A percentile compares a stretch with the other conserved stretches of the same genome.
phyloP scores from a whole-genome alignment of 768 basidiomycete genomes.

The Amylocystis lapponica region DNA sequence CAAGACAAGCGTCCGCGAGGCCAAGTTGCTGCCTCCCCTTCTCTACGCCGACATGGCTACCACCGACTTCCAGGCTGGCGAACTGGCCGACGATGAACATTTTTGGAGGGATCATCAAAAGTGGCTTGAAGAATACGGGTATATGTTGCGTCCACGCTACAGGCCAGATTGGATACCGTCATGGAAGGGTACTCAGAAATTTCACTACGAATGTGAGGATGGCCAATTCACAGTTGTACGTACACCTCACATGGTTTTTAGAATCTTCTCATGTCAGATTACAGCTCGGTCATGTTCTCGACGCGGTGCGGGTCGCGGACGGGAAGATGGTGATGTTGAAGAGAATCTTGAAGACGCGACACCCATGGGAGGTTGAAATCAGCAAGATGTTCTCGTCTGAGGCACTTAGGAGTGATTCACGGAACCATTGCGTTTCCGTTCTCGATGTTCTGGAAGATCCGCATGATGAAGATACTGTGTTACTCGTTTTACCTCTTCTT shows the following conservation, averaged over 20 bases:
- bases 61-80: too few species aligned
- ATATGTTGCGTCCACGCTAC: slow-evolving; percentile 15
- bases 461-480: neutral
- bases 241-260: too few species aligned
- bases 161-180: slow-evolving; percentile 6
- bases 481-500: slow-evolving; percentile 31
- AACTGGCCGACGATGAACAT: too few species aligned
- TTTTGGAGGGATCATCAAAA: slow-evolving; percentile 8
- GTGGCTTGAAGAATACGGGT: slow-evolving; percentile 12
- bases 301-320: slow-evolving; percentile 16
- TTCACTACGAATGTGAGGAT: neutral
- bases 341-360: slow-evolving; percentile 2
- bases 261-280: too few species aligned
- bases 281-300: slow-evolving; percentile 7
- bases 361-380: slow-evolving; percentile 23
- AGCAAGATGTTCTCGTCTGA: slow-evolving; percentile 17
- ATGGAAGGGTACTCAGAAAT: slow-evolving; percentile 5
- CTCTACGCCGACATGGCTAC: too few species aligned
- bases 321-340: slow-evolving; percentile 15
- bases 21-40: too few species aligned
- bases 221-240: too few species aligned
- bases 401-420: slow-evolving; percentile 13
- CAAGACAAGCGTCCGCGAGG: too few species aligned
- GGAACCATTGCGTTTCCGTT: slow-evolving; percentile 22
- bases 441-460: slow-evolving; percentile 16